A percentile compares a stretch with the other conserved stretches of the same genome.
Conservation (phyloP, 495 filamentous ascomycete species). For the Glonium stellatum region DNA sequence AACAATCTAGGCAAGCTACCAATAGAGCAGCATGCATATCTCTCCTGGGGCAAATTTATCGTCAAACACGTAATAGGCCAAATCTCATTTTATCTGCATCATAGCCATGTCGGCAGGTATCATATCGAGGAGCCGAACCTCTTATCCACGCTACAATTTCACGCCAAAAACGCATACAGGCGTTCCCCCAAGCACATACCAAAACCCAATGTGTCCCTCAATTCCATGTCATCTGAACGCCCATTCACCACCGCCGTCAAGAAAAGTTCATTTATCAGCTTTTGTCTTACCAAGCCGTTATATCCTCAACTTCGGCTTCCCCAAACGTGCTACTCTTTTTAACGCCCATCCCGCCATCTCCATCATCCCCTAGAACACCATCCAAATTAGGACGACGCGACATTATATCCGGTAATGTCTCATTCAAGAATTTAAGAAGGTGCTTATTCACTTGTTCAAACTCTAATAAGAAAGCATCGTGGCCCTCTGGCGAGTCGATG, state of each 20-base stretch:
- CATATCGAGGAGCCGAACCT: slow-evolving; percentile 20
- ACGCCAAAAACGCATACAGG: neutral
- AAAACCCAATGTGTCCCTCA: slow-evolving; percentile 6
- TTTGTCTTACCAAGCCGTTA: slow-evolving; percentile 75
- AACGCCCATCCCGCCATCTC: slow-evolving; percentile 35
- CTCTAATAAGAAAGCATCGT: slow-evolving; percentile 92
- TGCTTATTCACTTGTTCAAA: slow-evolving; percentile 94
- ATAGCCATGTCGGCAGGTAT: neutral
- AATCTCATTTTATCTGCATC: too few species aligned
- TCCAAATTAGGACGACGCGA: slow-evolving; percentile 47
- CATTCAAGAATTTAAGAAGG: slow-evolving; percentile 74
- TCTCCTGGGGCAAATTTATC: too few species aligned
- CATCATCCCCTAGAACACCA: slow-evolving; percentile 34
- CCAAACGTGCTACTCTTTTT: slow-evolving; percentile 85
- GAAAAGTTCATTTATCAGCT: neutral
- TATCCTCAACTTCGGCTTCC: slow-evolving; percentile 93
- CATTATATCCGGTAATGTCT: slow-evolving; percentile 85
- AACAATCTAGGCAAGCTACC: too few species aligned
- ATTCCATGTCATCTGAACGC: neutral
- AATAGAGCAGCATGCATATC: too few species aligned
- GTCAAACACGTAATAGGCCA: too few species aligned
- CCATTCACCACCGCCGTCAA: neutral
- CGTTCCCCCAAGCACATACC: slow-evolving; percentile 29
- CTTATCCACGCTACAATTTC: slow-evolving; percentile 3
- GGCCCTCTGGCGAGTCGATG: slow-evolving; percentile 89